These are phyloP conservation scores for Rusavskia elegans DNA, from an alignment of 495 filamentous ascomycete species.

Conservation along the genomic window DNA sequence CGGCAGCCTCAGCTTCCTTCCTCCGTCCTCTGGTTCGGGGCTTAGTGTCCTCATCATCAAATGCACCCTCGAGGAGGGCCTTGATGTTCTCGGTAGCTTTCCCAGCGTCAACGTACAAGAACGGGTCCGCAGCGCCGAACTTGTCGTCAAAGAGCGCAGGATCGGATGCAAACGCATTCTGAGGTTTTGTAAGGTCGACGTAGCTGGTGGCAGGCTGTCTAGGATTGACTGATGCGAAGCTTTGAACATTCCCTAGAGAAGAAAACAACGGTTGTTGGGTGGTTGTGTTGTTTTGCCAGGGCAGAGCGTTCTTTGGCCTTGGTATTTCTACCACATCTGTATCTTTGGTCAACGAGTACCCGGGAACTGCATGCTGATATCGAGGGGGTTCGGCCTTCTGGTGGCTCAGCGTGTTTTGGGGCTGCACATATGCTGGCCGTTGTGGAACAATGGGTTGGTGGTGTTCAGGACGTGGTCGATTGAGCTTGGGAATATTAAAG, in stretches of 20 bases:
- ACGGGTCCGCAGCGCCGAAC: slow-evolving; percentile 36
- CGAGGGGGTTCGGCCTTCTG: background rate
- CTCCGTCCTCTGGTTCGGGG: slow-evolving; percentile 33
- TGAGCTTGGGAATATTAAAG: slow-evolving; percentile 36
- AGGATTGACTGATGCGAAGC: slow-evolving; percentile 16
- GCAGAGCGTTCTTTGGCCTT: slow-evolving; percentile 25
- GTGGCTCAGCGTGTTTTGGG: no score
- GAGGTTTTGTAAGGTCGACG: slow-evolving; percentile 27
- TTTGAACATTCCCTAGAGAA: background rate
- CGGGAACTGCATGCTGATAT: background rate
- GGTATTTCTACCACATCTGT: slow-evolving; percentile 27
- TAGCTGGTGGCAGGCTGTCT: slow-evolving; percentile 26
- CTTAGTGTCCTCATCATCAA: slow-evolving; percentile 67
- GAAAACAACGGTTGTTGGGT: slow-evolving; percentile 24
- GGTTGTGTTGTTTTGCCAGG: slow-evolving; percentile 22
- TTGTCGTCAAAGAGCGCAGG: slow-evolving; percentile 14
- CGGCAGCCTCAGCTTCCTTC: slow-evolving; percentile 31
- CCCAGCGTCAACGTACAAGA: slow-evolving; percentile 55
- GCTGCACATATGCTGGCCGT: background rate
- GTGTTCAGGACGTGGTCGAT: slow-evolving; percentile 31
- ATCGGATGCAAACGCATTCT: slow-evolving; percentile 15
- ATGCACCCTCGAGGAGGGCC: slow-evolving; percentile 68
- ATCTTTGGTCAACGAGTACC: slow-evolving; percentile 1
- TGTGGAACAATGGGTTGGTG: slow-evolving; percentile 18
- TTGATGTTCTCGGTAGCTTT: slow-evolving; percentile 79